Conservation (phyloP, 768 basidiomycete species). For the Gymnopilus junonius region DNA sequence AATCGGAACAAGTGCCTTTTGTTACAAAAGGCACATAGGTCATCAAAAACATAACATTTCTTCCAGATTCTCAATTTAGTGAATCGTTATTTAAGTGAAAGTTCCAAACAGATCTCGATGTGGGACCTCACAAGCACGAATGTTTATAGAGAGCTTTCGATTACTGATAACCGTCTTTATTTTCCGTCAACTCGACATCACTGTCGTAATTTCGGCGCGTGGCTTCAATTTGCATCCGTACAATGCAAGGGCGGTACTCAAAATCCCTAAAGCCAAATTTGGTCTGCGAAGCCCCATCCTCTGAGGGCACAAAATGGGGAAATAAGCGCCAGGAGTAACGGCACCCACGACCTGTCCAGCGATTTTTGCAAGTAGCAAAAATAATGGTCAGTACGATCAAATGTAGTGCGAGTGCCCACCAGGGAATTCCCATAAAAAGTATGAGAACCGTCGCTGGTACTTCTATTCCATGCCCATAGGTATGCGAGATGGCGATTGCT, state of each 20-base stretch:
- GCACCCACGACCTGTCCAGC: not conserved
- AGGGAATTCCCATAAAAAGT: not conserved
- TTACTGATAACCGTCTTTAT: too few relatives aligned
- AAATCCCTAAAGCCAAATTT: conserved; percentile 1
- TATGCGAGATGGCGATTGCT: not conserved
- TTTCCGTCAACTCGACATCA: too few relatives aligned
- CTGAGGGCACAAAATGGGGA: conserved; percentile 11
- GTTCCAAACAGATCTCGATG: too few relatives aligned
- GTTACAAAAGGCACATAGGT: too few relatives aligned
- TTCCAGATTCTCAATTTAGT: too few relatives aligned
- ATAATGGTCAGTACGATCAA: not conserved
- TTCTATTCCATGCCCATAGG: not conserved
- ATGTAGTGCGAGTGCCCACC: not conserved
- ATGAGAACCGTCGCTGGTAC: not conserved
- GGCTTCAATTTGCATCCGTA: not conserved
- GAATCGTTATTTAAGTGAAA: too few relatives aligned
- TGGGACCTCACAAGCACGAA: too few relatives aligned
- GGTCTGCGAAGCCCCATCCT: conserved; percentile 13
- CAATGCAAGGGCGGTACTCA: not conserved
- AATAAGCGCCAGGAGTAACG: not conserved
- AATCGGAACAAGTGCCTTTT: too few relatives aligned
- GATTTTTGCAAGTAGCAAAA: not conserved
- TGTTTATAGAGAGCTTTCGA: too few relatives aligned
- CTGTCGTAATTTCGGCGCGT: too few relatives aligned
- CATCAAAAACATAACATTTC: too few relatives aligned